Evolutionary conservation across 164 flowering plant genomes (phyloP), one percentile per base, ranked within the genome.

Genomic region (Amborella trichopoda): DNA sequence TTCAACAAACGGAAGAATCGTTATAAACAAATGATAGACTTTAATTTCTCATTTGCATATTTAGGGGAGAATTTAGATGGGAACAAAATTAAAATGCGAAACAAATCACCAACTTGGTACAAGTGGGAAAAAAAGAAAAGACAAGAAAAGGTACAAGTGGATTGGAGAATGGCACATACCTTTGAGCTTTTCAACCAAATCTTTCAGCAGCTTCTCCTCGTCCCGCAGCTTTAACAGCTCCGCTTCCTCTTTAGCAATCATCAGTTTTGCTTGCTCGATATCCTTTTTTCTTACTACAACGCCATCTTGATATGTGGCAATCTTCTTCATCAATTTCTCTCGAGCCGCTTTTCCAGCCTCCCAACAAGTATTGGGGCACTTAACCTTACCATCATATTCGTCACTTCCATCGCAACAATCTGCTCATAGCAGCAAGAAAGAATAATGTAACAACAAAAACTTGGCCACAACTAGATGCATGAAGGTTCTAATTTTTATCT

Each of bases 331-430:
- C 69, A 93, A 66, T 68, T 74, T 87, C 32, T 84, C 94, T 50
- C 99, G 66, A 38, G 96, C 95, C 23, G 69, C 84, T 69, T 84
- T 80, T 23, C 96, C 95, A 69, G 90, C 88, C 63, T 87, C 99
- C 99, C 99, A 91, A 52, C 99, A 93, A 23, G 95, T 82, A 58
- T 88, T 88, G 44, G 64, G 58, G 62, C 99, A 93, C 50, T 63
- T 76, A 28, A 73, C 68, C 51, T 61, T 70, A 44, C 94, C 84
- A 60, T 77, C 76, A 67, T 87, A 78, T 68, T 93, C 99, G 62
- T 93, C 99, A 71, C 95, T 84, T 46, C 99, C 99, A 69, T 93
- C 99, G 66, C 99, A 93, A 55, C 99, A 93, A 62, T 93, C 99
- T 91, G 66, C 52, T 40, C 44, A 58, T 49, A 21, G 13, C 26